Base-by-base conservation (phyloP, 2,329 filamentous ascomycete species). In the Colletotrichum musicola region DNA sequence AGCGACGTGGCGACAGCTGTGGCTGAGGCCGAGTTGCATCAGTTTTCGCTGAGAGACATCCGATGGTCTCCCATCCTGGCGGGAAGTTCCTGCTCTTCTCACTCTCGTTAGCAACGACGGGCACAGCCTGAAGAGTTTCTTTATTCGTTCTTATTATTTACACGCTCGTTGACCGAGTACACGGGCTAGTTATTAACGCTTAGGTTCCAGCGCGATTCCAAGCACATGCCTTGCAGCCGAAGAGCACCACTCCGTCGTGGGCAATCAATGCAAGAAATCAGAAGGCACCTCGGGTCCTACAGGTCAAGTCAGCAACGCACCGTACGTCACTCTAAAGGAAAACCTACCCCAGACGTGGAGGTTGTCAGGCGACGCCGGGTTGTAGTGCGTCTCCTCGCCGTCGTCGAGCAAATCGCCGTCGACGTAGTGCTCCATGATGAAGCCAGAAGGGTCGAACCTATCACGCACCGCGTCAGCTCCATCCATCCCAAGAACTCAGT, bases 371-470 rank as follows among this genome's bases (percentile, higher is more conserved):
- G 78, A 77, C 1, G 80, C 80, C 68, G 78, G 73, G 13, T 75
- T 81, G 13, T 72, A 75, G 70, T 85, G 82, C 4, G 82, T 83
- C 20, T 82, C 84, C 47, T 86, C 83, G 18, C 81, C 85, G 69
- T 87, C 82, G 68, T 87, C 81, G 2, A 92, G 84, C 71, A 91
- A 73, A 78, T 93, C 91, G 1, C 91, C 90, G 75, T 93, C 91
- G 16, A 90, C 88, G 73, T 93, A 93, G 77, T 92, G 89, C 78
- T 92, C 89, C 74, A 92, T 80, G 77, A 92, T 90, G 74, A 90
- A 90, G 0, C 83, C 82, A 3, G 81, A 84, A 0, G 87, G 86
- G 77, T 92, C 90, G 74, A 87, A 90, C 89, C 89, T 69, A 16
- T 56, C 4, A 6, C 16, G 30, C 30, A 35, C 12, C 30, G 1